Conservation (phyloP, 2,329 filamentous ascomycete species). For the Fusarium sp. region DNA sequence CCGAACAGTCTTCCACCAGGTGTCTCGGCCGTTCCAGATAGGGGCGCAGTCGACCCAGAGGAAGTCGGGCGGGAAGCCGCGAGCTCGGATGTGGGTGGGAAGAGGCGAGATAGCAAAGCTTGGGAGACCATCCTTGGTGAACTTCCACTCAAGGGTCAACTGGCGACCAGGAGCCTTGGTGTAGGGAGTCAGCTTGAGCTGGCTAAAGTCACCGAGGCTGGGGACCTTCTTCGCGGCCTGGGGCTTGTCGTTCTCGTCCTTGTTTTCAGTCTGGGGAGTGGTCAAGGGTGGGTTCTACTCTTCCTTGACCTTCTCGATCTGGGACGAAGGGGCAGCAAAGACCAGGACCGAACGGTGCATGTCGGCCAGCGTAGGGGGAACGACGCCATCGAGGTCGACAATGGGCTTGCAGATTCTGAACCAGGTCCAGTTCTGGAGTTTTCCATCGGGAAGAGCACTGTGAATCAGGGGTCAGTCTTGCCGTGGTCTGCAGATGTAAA, state of each 20-base stretch:
- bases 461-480: background rate
- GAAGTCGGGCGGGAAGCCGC: conserved; percentile 27
- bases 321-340: conserved; percentile 32
- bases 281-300: conserved; percentile 33
- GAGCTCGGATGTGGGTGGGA: conserved; percentile 2
- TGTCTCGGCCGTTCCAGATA: background rate
- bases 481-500: background rate
- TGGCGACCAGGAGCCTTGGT: conserved; percentile 10
- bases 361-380: conserved; percentile 10
- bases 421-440: conserved; percentile 35
- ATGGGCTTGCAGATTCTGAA: conserved; percentile 40
- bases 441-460: background rate
- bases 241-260: background rate
- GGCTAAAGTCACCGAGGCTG: conserved; percentile 24
- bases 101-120: conserved; percentile 32
- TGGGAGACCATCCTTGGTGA: conserved; percentile 39
- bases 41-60: conserved; percentile 27
- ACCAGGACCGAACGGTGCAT: conserved; percentile 26
- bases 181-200: conserved; percentile 14
- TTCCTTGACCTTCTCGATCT: conserved; percentile 35
- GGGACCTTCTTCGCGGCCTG: background rate
- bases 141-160: conserved; percentile 26
- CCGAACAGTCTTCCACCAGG: conserved; percentile 29
- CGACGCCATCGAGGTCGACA: background rate
- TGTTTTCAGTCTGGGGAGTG: background rate